phyloP scores from a whole-genome alignment of 1,139 yeast species.

The Hyphopichia buzzinii region DNA sequence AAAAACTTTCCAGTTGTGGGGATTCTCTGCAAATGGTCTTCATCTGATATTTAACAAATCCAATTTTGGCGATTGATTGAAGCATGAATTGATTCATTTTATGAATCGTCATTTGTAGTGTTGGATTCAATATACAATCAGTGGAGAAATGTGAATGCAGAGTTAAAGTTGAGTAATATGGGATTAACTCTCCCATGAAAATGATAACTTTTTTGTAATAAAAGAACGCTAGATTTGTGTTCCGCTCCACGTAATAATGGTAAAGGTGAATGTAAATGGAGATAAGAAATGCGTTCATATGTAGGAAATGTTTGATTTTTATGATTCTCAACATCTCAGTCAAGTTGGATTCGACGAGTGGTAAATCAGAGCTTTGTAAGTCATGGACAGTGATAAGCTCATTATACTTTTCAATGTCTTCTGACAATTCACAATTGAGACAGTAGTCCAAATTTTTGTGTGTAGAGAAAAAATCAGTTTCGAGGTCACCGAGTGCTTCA shows the following conservation, averaged over 20 bases:
- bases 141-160: conserved; percentile 30
- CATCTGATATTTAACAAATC: conserved; percentile 3
- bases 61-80: not conserved
- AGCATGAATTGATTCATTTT: conserved; percentile 25
- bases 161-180: conserved; percentile 26
- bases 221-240: conserved; percentile 23
- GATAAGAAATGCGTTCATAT: conserved; percentile 13
- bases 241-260: conserved; percentile 22
- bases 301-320: conserved; percentile 1
- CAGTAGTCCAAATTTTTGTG: conserved; percentile 23
- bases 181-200: conserved; percentile 26
- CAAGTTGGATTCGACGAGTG: not conserved
- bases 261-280: conserved; percentile 30
- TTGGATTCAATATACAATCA: conserved; percentile 37
- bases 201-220: conserved; percentile 30
- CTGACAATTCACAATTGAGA: conserved; percentile 7
- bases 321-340: not conserved
- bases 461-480: conserved; percentile 19
- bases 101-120: conserved; percentile 28
- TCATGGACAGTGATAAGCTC: not conserved
- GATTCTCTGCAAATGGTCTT: conserved; percentile 1
- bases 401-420: not conserved
- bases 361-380: not conserved
- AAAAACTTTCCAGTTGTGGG: conserved; percentile 1
- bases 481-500: conserved; percentile 26